phyloP scores from a whole-genome alignment of 2,329 filamentous ascomycete genomes.

The Ilyonectria mors-panacis region DNA sequence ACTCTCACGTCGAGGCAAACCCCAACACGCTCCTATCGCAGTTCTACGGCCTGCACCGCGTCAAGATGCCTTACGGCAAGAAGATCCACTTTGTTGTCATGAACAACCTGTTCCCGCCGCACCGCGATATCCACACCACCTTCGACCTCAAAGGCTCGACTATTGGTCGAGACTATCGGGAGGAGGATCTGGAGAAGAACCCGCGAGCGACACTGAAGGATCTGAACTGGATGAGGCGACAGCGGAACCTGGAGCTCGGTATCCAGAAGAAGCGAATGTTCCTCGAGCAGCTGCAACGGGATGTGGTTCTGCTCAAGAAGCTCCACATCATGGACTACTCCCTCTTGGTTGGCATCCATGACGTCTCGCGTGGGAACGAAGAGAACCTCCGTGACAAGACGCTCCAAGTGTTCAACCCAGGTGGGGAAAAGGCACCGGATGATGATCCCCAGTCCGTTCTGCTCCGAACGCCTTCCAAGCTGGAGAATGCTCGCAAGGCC shows the following conservation, averaged over 20 bases:
- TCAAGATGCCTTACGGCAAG: constrained; percentile 97
- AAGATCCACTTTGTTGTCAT: constrained; percentile 99
- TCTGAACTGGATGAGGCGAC: constrained; percentile 92
- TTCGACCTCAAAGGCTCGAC: constrained; percentile 98
- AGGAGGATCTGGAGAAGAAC: constrained; percentile 89
- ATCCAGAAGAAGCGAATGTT: constrained; percentile 91
- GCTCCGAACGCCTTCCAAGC: constrained; percentile 90
- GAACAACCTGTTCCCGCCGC: constrained; percentile 99
- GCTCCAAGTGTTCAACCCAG: constrained; percentile 93
- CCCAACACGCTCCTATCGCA: constrained; percentile 97
- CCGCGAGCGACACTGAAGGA: constrained; percentile 96
- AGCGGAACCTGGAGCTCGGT: constrained; percentile 89
- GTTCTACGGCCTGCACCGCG: constrained; percentile 96
- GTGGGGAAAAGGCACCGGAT: constrained; percentile 72
- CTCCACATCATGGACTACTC: constrained; percentile 99
- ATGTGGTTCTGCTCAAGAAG: constrained; percentile 88
- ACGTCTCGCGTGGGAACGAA: constrained; percentile 90
- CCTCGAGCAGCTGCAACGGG: constrained; percentile 87
- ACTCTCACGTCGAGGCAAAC: constrained; percentile 91
- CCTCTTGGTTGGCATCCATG: constrained; percentile 93
- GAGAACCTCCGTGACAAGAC: constrained; percentile 94
- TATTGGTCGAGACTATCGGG: constrained; percentile 90
- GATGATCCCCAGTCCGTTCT: constrained; percentile 77
- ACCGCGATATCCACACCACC: constrained; percentile 96
- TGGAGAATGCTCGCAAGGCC: constrained; percentile 92